Base-by-base conservation (phyloP, 768 basidiomycete species). In the Daedaleopsis nitida region DNA sequence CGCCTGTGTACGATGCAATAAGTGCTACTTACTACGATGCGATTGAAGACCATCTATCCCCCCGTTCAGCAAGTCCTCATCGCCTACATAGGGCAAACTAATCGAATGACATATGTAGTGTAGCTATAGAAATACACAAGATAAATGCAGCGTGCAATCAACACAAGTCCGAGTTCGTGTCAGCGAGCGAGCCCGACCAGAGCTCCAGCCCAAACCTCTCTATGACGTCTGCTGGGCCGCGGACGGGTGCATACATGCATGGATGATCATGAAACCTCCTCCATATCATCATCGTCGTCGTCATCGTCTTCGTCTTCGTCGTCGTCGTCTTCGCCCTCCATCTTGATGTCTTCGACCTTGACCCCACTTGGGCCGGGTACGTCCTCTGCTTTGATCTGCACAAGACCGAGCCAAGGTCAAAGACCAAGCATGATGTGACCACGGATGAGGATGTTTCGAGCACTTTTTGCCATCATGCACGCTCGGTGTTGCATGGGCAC, bases 221-320 rank as follows among this genome's bases (percentile, higher is more conserved):
- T 32, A 32, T 32, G 4, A 32, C 27, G 27, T 32, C 27, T 32
- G 7, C 27, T 3, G 3, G 27, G 27, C 27, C 27, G 27, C 7
- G 27, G 27, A 32, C 27, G 27, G 27, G 27, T 3, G 7, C 27
- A 32, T 32, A 32, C 27, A 24, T 49, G 47, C 47, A 24, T 21
- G 45, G 19, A 27, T 8, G 21, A 48, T 47, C 68, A 87, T 65
- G 86, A 86, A 21, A 89, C 80, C 66, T 89, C 87, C 70, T 90
- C 89, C 87, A 90, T 90, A 1, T 85, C 83, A 1, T 85, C 83
- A 24, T 81, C 80, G 21, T 87, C 85, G 0, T 85, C 84, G 1
- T 84, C 81, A 43, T 81, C 79, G 12, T 86, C 84, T 8, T 86
- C 84, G 1, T 84, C 83, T 0, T 81, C 80, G 23, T 80, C 78